Base-by-base conservation (phyloP, 2,329 filamentous ascomycete genomes). In the Fusarium concolor region DNA sequence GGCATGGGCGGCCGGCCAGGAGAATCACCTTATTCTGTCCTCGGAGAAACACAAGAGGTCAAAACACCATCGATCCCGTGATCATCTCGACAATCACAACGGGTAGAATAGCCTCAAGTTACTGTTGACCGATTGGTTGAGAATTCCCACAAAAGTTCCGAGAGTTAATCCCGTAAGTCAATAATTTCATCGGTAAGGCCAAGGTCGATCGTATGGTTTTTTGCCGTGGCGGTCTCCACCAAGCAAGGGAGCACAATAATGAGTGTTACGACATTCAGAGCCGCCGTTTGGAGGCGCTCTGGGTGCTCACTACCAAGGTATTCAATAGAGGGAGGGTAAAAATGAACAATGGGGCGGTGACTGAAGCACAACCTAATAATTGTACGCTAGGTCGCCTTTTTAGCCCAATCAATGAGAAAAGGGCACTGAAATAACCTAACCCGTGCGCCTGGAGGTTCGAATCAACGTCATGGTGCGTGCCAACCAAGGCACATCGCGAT, bases 121-220 rank as follows among this genome's bases (percentile, higher is more conserved):
- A 20, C 3, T 33, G 31, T 51, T 52, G 52, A 26, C 44, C 20
- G 45, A 64, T 65, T 59, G 60, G 60, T 31, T 24, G 17, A 49
- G 24, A 28, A 45, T 51, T 33, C 26, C 52, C 45, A 41, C n/a
- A 56, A 42, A 68, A 29, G 54, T 49, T 50, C 65, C 42, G 54
- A 65, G 22, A 47, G 28, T 46, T 33, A 58, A 60, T 44, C 41
- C 53, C 35, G 20, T 42, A 35, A 55, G 50, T 54, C 43, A 35
- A 49, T 44, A 54, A 56, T 50, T 51, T 31, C 45, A 41, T 56
- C 50, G 44, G n/a, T 35, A 45, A 52, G 33, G 38, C 37, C 60
- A 66, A 62, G 43, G 55, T 35, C 45, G 33, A 66, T 68, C 65
- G 43, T 68, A 57, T 39, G 62, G 50, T 52, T 47, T 66, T 56